Evolutionary conservation across 805 yeast genomes (phyloP).

Genomic region (Candida nonsorbophila): DNA sequence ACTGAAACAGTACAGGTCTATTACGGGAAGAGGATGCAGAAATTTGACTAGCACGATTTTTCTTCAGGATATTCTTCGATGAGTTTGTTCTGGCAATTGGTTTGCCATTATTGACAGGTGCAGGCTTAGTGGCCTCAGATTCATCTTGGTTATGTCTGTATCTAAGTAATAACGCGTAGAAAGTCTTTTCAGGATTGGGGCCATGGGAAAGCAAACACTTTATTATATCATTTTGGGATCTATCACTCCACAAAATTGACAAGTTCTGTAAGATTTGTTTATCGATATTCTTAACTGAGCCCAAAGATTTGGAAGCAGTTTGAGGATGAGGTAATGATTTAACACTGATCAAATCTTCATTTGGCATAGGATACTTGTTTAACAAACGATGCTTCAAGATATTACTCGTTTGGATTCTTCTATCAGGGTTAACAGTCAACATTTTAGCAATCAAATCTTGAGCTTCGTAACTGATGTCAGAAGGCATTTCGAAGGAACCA

Average conservation of each 20-base stretch:
- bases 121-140: constrained; percentile 8
- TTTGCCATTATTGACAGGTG: constrained; percentile 5
- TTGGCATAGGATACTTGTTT: constrained; percentile 44
- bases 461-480: constrained; percentile 57
- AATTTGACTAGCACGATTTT: constrained; percentile 23
- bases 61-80: constrained; percentile 18
- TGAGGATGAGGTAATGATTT: constrained; percentile 50
- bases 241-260: constrained; percentile 54
- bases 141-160: constrained; percentile 39
- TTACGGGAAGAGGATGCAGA: constrained; percentile 26
- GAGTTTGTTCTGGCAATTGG: constrained; percentile 13
- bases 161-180: constrained; percentile 40
- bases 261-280: constrained; percentile 49
- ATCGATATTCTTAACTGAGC: constrained; percentile 45
- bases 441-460: constrained; percentile 59
- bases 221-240: constrained; percentile 37
- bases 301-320: constrained; percentile 47
- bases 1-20: constrained; percentile 39
- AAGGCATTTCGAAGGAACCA: constrained; percentile 72
- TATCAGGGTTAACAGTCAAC: constrained; percentile 65
- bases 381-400: constrained; percentile 58
- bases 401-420: constrained; percentile 63
- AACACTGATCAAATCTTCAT: constrained; percentile 40
- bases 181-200: constrained; percentile 41
- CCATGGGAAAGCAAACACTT: constrained; percentile 32